Conservation (phyloP, 2,329 filamentous ascomycete genomes). For the Elsinoe necatrix region DNA sequence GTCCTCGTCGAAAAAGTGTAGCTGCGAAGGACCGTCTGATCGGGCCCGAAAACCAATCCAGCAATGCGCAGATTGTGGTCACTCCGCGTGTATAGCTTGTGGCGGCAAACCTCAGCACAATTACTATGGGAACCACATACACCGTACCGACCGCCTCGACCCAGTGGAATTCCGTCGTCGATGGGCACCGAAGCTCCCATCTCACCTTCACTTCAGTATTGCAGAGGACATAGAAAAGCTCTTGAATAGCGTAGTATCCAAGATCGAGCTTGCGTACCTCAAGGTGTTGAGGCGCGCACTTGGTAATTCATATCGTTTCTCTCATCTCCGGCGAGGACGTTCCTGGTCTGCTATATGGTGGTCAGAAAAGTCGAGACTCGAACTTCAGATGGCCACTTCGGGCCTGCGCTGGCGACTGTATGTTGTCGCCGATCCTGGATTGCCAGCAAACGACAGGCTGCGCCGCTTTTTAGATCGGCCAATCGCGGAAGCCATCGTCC, state of each 20-base stretch:
- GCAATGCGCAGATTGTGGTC: slow-evolving; percentile 44
- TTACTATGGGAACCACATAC: slow-evolving; percentile 26
- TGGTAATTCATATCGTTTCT: slow-evolving; percentile 29
- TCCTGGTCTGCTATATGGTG: slow-evolving; percentile 38
- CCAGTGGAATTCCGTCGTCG: slow-evolving; percentile 39
- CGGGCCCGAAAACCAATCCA: slow-evolving; percentile 36
- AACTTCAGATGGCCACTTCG: slow-evolving; percentile 26
- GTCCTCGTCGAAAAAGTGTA: slow-evolving; percentile 35
- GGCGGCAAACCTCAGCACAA: slow-evolving; percentile 46
- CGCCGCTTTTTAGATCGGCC: slow-evolving; percentile 23
- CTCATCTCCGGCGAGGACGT: slow-evolving; percentile 25
- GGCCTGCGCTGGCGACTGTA: slow-evolving; percentile 27
- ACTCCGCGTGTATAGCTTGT: slow-evolving; percentile 48
- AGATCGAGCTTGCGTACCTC: slow-evolving; percentile 23
- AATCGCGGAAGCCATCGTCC: slow-evolving; percentile 21
- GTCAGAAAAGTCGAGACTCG: slow-evolving; percentile 30
- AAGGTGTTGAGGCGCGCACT: slow-evolving; percentile 29
- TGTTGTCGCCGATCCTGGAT: slow-evolving; percentile 18
- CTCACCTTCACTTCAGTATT: slow-evolving; percentile 32
- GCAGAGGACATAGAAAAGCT: slow-evolving; percentile 18
- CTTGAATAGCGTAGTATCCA: neutral
- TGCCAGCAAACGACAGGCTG: slow-evolving; percentile 21
- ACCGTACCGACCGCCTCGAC: slow-evolving; percentile 25
- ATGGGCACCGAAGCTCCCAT: slow-evolving; percentile 37
- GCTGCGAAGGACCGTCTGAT: slow-evolving; percentile 46